Evolutionary conservation across 2,329 filamentous ascomycete genomes (phyloP).

Genomic region (Aureobasidium pullulans): DNA sequence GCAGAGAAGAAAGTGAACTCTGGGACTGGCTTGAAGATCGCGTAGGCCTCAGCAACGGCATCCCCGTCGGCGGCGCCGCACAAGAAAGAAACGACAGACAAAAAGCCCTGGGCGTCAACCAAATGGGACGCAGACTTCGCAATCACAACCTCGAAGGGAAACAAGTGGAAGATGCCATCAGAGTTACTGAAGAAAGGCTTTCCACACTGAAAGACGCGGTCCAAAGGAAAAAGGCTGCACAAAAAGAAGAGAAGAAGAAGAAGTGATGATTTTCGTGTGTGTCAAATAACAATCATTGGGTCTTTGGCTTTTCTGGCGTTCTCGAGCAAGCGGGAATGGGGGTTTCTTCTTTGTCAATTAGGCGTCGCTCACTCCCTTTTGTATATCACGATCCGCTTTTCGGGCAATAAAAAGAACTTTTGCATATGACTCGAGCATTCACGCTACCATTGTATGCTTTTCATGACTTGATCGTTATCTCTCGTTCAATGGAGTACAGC

Average conservation of each 20-base stretch:
- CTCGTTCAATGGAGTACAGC: too few relatives aligned
- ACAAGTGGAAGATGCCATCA: slow-evolving; percentile 71
- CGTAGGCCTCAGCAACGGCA: slow-evolving; percentile 58
- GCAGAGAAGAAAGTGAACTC: slow-evolving; percentile 74
- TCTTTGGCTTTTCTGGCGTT: not conserved
- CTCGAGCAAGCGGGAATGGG: not conserved
- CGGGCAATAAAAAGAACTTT: not conserved
- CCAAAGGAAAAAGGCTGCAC: slow-evolving; percentile 44
- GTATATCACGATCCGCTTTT: not conserved
- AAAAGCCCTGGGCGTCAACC: slow-evolving; percentile 21
- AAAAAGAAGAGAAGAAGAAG: slow-evolving; percentile 1
- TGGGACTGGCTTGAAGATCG: slow-evolving; percentile 93
- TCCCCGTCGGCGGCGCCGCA: slow-evolving; percentile 17
- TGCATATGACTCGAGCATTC: too few relatives aligned
- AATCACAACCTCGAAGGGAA: slow-evolving; percentile 50
- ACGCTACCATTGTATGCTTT: too few relatives aligned
- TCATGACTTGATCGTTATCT: too few relatives aligned
- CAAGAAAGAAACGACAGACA: slow-evolving; percentile 21
- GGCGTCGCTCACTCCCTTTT: not conserved
- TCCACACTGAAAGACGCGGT: slow-evolving; percentile 68
- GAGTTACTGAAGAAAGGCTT: slow-evolving; percentile 79
- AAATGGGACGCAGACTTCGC: slow-evolving; percentile 21
- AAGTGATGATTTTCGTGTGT: not conserved
- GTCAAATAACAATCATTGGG: not conserved
- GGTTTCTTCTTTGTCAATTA: not conserved